Percentiles rank a stretch among this genome's conserved stretches.
These are phyloP conservation scores for Eucalyptus virginea DNA, from an alignment of 345 rosid species.

Conservation along the genomic window DNA sequence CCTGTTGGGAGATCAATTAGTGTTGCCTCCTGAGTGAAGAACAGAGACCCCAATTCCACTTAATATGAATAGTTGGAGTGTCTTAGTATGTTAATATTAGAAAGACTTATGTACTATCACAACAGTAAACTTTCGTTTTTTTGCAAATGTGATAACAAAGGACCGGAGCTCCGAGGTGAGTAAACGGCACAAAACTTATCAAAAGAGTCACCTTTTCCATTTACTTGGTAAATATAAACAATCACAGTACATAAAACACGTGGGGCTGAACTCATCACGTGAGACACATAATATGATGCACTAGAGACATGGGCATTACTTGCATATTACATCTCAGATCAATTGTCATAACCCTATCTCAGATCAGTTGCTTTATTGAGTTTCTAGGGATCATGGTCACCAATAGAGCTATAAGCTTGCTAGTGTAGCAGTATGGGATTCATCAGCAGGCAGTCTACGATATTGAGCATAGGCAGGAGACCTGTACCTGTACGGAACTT, in stretches of 20 bases:
- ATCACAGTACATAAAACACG: background rate
- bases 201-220: background rate
- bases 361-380: background rate
- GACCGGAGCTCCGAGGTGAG: background rate
- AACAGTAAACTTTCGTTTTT: background rate
- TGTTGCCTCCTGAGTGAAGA: background rate
- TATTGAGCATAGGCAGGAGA: background rate
- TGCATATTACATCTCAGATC: background rate
- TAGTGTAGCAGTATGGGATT: background rate
- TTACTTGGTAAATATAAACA: background rate
- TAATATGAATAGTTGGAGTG: background rate
- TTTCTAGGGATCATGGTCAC: background rate
- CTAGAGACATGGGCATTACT: background rate
- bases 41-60: background rate
- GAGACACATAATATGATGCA: background rate
- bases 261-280: background rate
- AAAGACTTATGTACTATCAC: background rate
- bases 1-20: background rate
- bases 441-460: background rate
- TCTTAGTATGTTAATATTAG: background rate
- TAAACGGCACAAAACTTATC: background rate
- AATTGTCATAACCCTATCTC: background rate
- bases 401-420: background rate
- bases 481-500: constrained; percentile 44
- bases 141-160: background rate